Evolutionary conservation across 768 basidiomycete species (phyloP), one percentile per base, ranked within the genome.

Genomic region (Goffeauzyma gilvescens): DNA sequence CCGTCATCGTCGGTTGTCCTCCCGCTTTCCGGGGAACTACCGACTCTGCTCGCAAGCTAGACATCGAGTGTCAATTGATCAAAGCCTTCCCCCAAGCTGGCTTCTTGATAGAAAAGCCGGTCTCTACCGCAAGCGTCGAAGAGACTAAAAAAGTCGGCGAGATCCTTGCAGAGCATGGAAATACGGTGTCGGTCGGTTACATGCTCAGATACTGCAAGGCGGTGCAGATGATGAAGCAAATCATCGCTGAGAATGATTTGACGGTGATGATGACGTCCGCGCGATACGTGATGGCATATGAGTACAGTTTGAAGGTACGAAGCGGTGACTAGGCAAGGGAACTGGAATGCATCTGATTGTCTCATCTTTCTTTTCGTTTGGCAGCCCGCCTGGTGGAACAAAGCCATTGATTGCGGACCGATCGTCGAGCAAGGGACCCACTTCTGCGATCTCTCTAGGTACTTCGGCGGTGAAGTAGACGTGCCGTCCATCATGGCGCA

Each of bases 181-280:
- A 36, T 13, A 41, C 53, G n/a, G 63, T 69, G 23, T 72, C 80
- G 22, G 49, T 55, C 4, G 54, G 54, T 13, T 55, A 53, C 43
- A 89, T 90, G 85, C 69, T 90, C 48, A 76, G 85, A 43, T 87
- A 89, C 66, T 70, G 87, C 54, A 78, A 78, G 60, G 85, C 79
- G 12, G 81, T 85, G 23, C 82, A 86, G 66, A 76, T 75, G 72
- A 85, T 86, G 79, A 86, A 86, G 66, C 72, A 77, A 41, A 84
- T 89, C 59, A 78, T 90, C 56, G 68, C 79, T 54, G 83, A 86
- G 47, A 89, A 89, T 57, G 72, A 82, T 52, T 71, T 90, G 41
- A 77, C 77, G n/a, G 85, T 90, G 32, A 90, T 93, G 87, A 70
- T 77, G 33, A 90, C 86, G 22, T 75, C 81, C 50, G 85, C 86